Evolutionary conservation across 805 yeast species (phyloP).

Genomic region (Suhomyces canberraensis): DNA sequence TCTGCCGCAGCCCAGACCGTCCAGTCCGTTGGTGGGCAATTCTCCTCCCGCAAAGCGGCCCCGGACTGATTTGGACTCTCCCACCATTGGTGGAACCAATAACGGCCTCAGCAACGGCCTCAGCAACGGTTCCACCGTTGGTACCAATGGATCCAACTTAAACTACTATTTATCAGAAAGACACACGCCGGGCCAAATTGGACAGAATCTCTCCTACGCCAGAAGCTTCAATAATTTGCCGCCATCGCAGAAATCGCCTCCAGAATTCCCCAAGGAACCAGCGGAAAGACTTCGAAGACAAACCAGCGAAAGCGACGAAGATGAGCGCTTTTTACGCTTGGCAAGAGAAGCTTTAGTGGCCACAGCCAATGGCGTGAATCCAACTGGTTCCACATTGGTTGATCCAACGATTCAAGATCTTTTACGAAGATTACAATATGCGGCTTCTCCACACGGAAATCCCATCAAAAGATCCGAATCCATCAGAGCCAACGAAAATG

Average conservation of each 20-base stretch:
- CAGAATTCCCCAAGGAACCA: neutral
- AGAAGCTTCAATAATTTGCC: slow-evolving; percentile 5
- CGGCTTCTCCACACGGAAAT: slow-evolving; percentile 58
- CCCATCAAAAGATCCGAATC: slow-evolving; percentile 33
- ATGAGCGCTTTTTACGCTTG: slow-evolving; percentile 50
- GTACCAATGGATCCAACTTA: slow-evolving; percentile 12
- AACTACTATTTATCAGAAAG: slow-evolving; percentile 17
- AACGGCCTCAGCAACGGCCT: slow-evolving; percentile 10
- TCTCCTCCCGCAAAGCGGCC: slow-evolving; percentile 11
- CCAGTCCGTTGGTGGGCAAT: slow-evolving; percentile 9
- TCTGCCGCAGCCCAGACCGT: slow-evolving; percentile 12
- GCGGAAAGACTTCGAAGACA: neutral
- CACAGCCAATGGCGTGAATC: slow-evolving; percentile 41
- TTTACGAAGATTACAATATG: slow-evolving; percentile 57
- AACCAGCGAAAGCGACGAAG: slow-evolving; percentile 36
- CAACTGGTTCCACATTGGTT: slow-evolving; percentile 30
- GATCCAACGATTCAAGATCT: slow-evolving; percentile 64
- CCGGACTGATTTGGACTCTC: slow-evolving; percentile 6
- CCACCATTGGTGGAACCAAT: neutral
- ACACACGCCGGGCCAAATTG: slow-evolving; percentile 17
- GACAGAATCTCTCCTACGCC: slow-evolving; percentile 19
- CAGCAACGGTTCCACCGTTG: no score
- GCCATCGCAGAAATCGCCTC: neutral
- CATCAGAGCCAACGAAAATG: slow-evolving; percentile 36
- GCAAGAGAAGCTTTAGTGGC: slow-evolving; percentile 63